Conservation (phyloP, 2,329 filamentous ascomycete species). For the Ascochyta pisi region DNA sequence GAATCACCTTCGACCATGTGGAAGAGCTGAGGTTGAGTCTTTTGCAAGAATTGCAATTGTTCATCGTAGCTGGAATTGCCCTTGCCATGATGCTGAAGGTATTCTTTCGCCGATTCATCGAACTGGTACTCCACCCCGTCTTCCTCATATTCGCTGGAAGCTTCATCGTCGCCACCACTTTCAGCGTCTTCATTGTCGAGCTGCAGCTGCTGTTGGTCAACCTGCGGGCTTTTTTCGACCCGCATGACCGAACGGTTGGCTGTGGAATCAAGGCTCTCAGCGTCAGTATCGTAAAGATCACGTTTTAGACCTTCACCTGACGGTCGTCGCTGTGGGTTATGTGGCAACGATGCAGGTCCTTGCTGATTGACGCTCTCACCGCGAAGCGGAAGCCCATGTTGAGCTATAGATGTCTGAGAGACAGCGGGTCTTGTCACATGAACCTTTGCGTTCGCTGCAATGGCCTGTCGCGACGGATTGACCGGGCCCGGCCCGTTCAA, state of each 20-base stretch:
- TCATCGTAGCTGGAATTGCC: conserved; percentile 3
- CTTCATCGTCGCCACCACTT: conserved; percentile 22
- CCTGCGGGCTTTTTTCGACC: conserved; percentile 24
- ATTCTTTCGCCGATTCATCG: not conserved
- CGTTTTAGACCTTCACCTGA: conserved; percentile 24
- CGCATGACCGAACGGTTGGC: conserved; percentile 31
- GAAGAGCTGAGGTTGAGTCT: conserved; percentile 8
- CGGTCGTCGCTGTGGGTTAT: conserved; percentile 20
- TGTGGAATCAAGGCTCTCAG: conserved; percentile 47
- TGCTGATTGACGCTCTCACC: conserved; percentile 21
- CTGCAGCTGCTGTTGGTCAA: conserved; percentile 9
- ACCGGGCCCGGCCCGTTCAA: not conserved
- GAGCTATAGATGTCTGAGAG: conserved; percentile 19
- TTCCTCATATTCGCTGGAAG: not conserved
- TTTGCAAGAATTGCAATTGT: conserved; percentile 8
- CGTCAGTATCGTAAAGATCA: conserved; percentile 48
- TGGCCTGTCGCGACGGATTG: conserved; percentile 22
- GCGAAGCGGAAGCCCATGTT: conserved; percentile 6
- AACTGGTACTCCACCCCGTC: conserved; percentile 9
- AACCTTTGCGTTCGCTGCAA: conserved; percentile 35
- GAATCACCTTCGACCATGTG: conserved; percentile 37
- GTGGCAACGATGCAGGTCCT: conserved; percentile 21
- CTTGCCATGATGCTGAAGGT: conserved; percentile 2
- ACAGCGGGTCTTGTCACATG: conserved; percentile 13
- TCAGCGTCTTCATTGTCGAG: conserved; percentile 17